Conservation (phyloP, 495 filamentous ascomycete genomes). For the Penicillium ochrochloron region DNA sequence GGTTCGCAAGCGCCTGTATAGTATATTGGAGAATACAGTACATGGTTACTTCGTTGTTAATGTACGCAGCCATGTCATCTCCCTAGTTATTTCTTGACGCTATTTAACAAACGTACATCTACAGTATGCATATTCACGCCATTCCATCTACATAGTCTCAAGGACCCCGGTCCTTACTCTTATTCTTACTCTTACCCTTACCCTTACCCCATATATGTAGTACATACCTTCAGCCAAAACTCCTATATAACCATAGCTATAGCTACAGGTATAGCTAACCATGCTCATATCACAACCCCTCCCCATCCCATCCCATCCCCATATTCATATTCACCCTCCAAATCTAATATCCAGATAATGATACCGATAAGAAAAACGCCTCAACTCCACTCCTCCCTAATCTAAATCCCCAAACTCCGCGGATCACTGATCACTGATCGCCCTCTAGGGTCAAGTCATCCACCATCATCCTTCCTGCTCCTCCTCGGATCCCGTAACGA, state of each 20-base stretch:
- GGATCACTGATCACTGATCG: conserved; percentile 2
- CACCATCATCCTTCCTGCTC: too few relatives aligned
- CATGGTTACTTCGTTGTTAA: background rate
- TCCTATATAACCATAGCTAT: too few relatives aligned
- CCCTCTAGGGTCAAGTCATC: background rate
- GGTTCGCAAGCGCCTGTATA: background rate
- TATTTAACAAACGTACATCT: background rate
- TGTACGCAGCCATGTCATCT: too few relatives aligned
- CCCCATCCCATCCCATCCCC: too few relatives aligned
- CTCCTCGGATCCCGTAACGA: too few relatives aligned
- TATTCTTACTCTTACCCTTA: background rate
- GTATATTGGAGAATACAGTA: background rate
- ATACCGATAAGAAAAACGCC: background rate
- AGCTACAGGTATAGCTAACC: too few relatives aligned
- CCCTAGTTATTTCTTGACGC: background rate
- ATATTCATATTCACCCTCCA: too few relatives aligned
- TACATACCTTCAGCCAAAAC: too few relatives aligned
- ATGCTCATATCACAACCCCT: too few relatives aligned
- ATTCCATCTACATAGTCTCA: background rate
- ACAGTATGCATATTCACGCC: background rate
- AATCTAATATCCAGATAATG: too few relatives aligned
- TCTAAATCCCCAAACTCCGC: background rate
- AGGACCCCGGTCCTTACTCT: background rate
- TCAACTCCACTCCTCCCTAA: background rate
- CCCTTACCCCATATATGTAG: background rate